These are phyloP conservation scores for Sporisorium exsertum DNA, from an alignment of 1,284 basidiomycete species.

Conservation along the genomic window DNA sequence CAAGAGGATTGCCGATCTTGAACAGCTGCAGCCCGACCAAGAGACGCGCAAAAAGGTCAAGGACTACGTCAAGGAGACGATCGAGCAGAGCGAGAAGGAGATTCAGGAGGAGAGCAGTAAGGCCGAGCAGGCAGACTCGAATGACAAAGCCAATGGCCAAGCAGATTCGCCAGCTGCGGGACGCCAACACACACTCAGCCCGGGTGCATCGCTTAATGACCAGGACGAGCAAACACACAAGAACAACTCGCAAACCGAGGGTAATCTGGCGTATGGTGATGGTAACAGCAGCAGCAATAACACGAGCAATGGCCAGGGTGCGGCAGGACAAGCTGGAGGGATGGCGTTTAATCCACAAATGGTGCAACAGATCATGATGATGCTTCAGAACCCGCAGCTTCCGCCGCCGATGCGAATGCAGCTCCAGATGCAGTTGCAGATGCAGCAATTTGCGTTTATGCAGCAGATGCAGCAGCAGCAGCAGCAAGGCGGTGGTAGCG, in stretches of 20 bases:
- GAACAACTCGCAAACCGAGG: constrained; percentile 26
- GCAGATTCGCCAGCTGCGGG: constrained; percentile 15
- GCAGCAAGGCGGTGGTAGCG: constrained; percentile 15
- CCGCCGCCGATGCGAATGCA: constrained; percentile 67
- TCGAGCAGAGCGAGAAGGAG: constrained; percentile 63
- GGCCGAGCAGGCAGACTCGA: constrained; percentile 21
- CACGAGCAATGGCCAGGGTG: constrained; percentile 11
- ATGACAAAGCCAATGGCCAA: constrained; percentile 24
- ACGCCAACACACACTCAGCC: constrained; percentile 19
- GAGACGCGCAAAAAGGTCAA: constrained; percentile 59
- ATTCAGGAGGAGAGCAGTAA: constrained; percentile 51
- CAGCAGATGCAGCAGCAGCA: constrained; percentile 56
- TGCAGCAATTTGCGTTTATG: constrained; percentile 64
- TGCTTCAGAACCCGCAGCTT: constrained; percentile 64
- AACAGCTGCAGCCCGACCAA: constrained; percentile 62
- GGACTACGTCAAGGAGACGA: constrained; percentile 63
- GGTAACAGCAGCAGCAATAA: constrained; percentile 16
- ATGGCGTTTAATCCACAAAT: constrained; percentile 59
- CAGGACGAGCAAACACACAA: constrained; percentile 49
- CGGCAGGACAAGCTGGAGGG: constrained; percentile 16
- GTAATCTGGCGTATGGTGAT: constrained; percentile 30
- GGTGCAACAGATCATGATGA: constrained; percentile 66
- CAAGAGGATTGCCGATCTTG: constrained; percentile 62
- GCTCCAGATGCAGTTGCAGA: constrained; percentile 67
- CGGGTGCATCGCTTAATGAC: constrained; percentile 24